phyloP scores from a whole-genome alignment of 768 basidiomycete genomes.

The Leccinum subtestaceum region DNA sequence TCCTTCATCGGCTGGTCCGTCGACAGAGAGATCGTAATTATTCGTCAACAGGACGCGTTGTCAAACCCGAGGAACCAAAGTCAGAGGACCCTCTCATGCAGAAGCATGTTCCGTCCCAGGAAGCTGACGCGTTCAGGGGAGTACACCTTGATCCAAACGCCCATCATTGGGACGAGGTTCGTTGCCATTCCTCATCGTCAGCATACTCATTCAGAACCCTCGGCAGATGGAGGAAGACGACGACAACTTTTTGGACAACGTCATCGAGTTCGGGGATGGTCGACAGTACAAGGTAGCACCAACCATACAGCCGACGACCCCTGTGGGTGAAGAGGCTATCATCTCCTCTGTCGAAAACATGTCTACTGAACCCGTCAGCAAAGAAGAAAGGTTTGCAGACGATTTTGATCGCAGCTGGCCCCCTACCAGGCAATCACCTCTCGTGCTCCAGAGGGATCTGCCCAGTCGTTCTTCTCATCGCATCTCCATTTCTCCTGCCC shows the following conservation, averaged over 20 bases:
- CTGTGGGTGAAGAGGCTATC: constrained; percentile 15
- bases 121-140: constrained; percentile 92
- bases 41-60: constrained; percentile 20
- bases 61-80: constrained; percentile 38
- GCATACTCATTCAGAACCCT: constrained; percentile 8
- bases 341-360: constrained; percentile 21
- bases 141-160: constrained; percentile 91
- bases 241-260: constrained; percentile 82
- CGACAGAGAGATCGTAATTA: constrained; percentile 10
- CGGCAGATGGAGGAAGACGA: constrained; percentile 87
- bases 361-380: constrained; percentile 52
- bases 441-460: constrained; percentile 42
- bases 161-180: constrained; percentile 97
- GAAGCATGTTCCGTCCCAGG: constrained; percentile 67
- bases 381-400: constrained; percentile 87
- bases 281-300: constrained; percentile 82
- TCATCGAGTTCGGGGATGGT: constrained; percentile 96
- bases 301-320: constrained; percentile 26
- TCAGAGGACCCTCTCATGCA: constrained; percentile 48
- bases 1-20: constrained; percentile 10
- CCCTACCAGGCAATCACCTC: constrained; percentile 55
- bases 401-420: constrained; percentile 98
- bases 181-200: constrained; percentile 28
- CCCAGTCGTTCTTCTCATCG: constrained; percentile 29
- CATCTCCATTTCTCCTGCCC: constrained; percentile 34